Conservation (phyloP, 345 rosid genomes). For the Salix caprea region DNA sequence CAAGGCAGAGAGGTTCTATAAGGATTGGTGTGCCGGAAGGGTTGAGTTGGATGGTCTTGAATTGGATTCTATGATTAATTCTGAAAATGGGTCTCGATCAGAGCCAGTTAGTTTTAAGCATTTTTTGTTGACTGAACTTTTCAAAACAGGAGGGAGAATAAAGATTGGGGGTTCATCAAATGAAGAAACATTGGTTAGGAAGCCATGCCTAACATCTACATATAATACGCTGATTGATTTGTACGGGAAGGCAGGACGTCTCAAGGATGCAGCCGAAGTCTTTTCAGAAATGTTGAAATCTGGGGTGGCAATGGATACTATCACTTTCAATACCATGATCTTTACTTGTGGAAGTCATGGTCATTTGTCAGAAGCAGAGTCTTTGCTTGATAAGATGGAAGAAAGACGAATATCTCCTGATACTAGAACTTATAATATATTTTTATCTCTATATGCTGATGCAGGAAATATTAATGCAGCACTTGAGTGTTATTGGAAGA, state of each 20-base stretch:
- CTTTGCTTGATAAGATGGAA: conserved; percentile 72
- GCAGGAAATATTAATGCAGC: conserved; percentile 67
- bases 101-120: conserved; percentile 64
- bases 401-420: conserved; percentile 61
- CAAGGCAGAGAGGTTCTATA: conserved; percentile 72
- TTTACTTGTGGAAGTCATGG: conserved; percentile 81
- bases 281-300: conserved; percentile 76
- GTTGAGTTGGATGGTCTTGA: conserved; percentile 62
- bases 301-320: conserved; percentile 65
- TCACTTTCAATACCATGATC: conserved; percentile 89
- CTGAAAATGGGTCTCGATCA: conserved; percentile 31
- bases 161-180: conserved; percentile 25
- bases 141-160: conserved; percentile 60
- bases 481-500: conserved; percentile 52
- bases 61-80: conserved; percentile 48
- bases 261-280: conserved; percentile 68
- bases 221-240: conserved; percentile 81
- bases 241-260: conserved; percentile 87
- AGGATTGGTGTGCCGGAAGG: conserved; percentile 66
- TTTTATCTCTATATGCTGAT: conserved; percentile 67
- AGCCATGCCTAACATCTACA: conserved; percentile 65
- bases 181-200: conserved; percentile 34
- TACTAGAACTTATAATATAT: conserved; percentile 72
- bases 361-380: conserved; percentile 66
- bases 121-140: conserved; percentile 73